Evolutionary conservation across 441 rosid genomes (phyloP).

Genomic region (Jatropha multifida): DNA sequence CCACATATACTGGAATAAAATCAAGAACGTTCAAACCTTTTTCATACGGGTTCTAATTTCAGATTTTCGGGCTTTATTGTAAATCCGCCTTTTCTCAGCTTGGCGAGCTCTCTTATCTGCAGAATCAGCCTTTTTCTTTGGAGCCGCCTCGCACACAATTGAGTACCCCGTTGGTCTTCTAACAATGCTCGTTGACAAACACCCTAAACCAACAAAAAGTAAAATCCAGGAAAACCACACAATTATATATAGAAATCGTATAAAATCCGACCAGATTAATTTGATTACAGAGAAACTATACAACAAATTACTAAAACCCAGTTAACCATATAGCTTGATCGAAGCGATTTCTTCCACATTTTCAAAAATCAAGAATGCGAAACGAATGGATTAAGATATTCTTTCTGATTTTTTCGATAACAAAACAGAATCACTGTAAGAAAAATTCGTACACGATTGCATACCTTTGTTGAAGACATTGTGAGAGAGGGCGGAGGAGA

Average conservation of each 20-base stretch:
- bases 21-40: conserved; percentile 47
- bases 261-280: no score
- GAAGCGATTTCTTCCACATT: no score
- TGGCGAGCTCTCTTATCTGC: conserved; percentile 88
- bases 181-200: conserved; percentile 37
- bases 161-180: conserved; percentile 44
- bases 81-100: conserved; percentile 75
- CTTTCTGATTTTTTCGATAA: neutral
- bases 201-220: no score
- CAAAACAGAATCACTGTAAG: neutral
- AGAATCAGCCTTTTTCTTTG: conserved; percentile 74
- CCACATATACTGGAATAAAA: neutral
- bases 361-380: no score
- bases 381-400: no score
- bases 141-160: conserved; percentile 75
- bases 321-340: no score
- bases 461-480: conserved; percentile 59
- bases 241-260: neutral
- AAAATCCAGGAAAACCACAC: neutral
- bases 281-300: no score
- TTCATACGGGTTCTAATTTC: conserved; percentile 87
- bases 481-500: conserved; percentile 51
- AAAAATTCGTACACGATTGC: neutral
- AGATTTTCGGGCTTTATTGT: conserved; percentile 81
- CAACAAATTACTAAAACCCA: no score